Percentiles rank a stretch among this genome's conserved stretches.
phyloP scores from a whole-genome alignment of 225 moss, liverwort and hornwort genomes.

The Anthoceros angustus region DNA sequence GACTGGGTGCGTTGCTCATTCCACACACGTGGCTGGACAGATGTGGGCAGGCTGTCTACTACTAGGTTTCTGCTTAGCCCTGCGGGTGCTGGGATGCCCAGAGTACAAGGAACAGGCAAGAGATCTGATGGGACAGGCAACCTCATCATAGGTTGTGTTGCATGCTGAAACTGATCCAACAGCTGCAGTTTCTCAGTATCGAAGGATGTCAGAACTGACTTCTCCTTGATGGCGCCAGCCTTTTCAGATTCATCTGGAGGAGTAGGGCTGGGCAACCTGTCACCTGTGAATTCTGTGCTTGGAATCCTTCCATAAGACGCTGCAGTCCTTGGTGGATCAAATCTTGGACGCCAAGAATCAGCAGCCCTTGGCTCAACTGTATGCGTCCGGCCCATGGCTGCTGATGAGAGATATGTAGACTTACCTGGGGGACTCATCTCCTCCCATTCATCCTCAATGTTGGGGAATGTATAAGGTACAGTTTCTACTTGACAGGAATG shows the following conservation, averaged over 20 bases:
- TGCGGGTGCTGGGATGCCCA: neutral
- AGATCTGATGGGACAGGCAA: neutral
- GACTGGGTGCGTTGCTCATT: too few relatives aligned
- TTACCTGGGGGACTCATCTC: slow-evolving; percentile 58
- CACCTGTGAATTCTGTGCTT: slow-evolving; percentile 16
- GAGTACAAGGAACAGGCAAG: neutral
- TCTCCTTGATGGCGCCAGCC: slow-evolving; percentile 10
- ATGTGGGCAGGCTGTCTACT: too few relatives aligned
- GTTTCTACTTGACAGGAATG: slow-evolving; percentile 18
- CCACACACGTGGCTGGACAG: too few relatives aligned
- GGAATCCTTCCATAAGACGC: slow-evolving; percentile 16
- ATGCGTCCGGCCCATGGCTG: slow-evolving; percentile 2
- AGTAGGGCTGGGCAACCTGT: slow-evolving; percentile 83
- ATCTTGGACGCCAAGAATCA: slow-evolving; percentile 22
- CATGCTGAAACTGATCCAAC: slow-evolving; percentile 6
- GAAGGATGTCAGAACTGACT: slow-evolving; percentile 11
- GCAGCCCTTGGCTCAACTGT: slow-evolving; percentile 9
- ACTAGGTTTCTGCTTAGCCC: too few relatives aligned
- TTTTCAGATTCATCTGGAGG: slow-evolving; percentile 41
- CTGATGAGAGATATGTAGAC: slow-evolving; percentile 27
- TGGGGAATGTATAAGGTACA: slow-evolving; percentile 30
- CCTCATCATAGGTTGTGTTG: neutral
- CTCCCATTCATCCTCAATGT: slow-evolving; percentile 75
- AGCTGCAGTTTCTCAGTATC: slow-evolving; percentile 13
- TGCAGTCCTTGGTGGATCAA: slow-evolving; percentile 23